Evolutionary conservation across 257 asterid genomes (phyloP).

Genomic region (Plantago major): DNA sequence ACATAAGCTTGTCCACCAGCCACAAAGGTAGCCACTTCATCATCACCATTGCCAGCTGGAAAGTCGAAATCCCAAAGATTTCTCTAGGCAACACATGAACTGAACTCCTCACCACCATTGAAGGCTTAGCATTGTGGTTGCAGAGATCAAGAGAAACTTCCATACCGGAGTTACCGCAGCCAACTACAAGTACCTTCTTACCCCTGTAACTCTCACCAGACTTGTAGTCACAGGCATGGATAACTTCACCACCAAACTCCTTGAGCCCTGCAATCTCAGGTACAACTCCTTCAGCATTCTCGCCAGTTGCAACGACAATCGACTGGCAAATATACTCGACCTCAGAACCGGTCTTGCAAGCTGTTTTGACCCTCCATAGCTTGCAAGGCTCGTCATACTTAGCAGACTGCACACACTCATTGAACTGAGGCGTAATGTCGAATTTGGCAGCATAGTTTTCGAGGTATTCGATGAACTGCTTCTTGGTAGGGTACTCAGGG

Average conservation of each 20-base stretch:
- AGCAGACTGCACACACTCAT: constrained; percentile 55
- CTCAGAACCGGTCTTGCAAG: constrained; percentile 16
- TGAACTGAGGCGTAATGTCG: constrained; percentile 44
- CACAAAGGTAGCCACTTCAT: constrained; percentile 65
- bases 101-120: constrained; percentile 58
- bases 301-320: constrained; percentile 78
- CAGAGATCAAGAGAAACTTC: constrained; percentile 57
- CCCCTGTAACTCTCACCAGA: constrained; percentile 50
- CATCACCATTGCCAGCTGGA: constrained; percentile 48
- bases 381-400: constrained; percentile 48
- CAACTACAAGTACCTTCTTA: constrained; percentile 53
- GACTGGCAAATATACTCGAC: constrained; percentile 67
- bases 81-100: constrained; percentile 70
- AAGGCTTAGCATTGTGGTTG: constrained; percentile 42
- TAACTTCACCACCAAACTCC: constrained; percentile 48
- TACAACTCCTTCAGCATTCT: constrained; percentile 52
- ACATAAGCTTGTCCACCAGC: constrained; percentile 56
- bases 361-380: constrained; percentile 55
- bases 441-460: constrained; percentile 42
- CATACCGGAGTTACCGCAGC: constrained; percentile 67
- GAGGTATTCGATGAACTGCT: constrained; percentile 52
- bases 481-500: constrained; percentile 54
- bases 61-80: constrained; percentile 54
- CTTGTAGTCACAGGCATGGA: constrained; percentile 53
- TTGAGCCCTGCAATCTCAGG: constrained; percentile 58